These are phyloP conservation scores for Exophiala phaeomuriformis DNA, from an alignment of 2,329 filamentous ascomycete species.

Conservation along the genomic window DNA sequence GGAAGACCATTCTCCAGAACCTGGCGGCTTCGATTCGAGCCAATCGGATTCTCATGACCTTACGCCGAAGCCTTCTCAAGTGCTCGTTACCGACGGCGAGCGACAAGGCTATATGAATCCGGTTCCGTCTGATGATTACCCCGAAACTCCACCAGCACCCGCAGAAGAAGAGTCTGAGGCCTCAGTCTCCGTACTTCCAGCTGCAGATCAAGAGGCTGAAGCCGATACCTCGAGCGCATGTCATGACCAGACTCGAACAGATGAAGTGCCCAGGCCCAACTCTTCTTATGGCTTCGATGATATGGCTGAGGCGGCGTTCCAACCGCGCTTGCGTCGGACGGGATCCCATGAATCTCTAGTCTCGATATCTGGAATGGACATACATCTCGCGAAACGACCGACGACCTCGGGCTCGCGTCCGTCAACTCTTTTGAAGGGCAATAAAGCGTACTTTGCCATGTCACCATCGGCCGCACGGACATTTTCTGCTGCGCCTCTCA, in stretches of 20 bases:
- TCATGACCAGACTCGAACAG: not conserved
- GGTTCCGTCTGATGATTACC: conserved; percentile 1
- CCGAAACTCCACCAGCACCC: not conserved
- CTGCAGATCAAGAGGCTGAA: not conserved
- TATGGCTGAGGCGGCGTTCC: conserved; percentile 4
- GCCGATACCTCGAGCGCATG: not conserved
- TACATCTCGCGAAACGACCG: conserved; percentile 71
- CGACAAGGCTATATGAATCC: not conserved
- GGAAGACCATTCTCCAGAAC: not conserved
- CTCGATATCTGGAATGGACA: conserved; percentile 80
- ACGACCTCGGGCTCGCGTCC: conserved; percentile 58
- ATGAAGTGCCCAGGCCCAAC: not conserved
- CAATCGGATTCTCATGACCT: conserved; percentile 10
- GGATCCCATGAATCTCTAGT: conserved; percentile 83
- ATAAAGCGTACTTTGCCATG: conserved; percentile 24
- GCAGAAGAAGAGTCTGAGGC: not conserved
- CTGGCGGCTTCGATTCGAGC: not conserved
- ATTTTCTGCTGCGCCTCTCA: conserved; percentile 36
- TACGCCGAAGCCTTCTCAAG: conserved; percentile 22
- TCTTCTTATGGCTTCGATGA: not conserved
- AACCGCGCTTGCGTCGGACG: conserved; percentile 50
- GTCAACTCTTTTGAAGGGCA: conserved; percentile 17
- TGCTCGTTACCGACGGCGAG: conserved; percentile 5
- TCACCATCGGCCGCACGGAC: conserved; percentile 27
- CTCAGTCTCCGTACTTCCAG: not conserved